Evolutionary conservation across 164 flowering plant species (phyloP), one percentile per base, ranked within the genome.

Genomic region (Protea cynaroides): DNA sequence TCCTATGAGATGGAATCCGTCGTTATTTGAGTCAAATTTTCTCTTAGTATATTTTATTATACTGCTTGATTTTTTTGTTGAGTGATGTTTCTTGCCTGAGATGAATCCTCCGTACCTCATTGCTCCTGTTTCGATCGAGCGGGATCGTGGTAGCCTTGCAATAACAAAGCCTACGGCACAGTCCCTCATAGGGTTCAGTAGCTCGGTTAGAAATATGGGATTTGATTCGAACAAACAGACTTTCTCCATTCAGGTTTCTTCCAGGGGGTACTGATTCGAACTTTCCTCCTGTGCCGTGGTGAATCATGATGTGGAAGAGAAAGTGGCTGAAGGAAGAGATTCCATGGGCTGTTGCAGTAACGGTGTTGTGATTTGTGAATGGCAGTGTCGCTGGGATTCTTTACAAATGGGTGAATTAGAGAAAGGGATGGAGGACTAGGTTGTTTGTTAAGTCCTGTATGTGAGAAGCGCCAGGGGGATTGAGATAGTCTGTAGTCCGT

Each of bases 61-160:
- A 4, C 12, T 40, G 25, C 56, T 36, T 24, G 65, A 51, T 60
- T 55, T n/a, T 21, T 61, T 62, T 40, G 65, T 75, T 50, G 65
- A 40, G 25, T 54, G 68, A 56, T 72, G 38, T 50, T 66, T 17
- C 62, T 19, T 61, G 34, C 38, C 51, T 1, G 51, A 38, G 66
- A 92, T 93, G 98, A 93, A 93, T 76, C 98, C 98, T 21, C 78
- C 90, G 25, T 94, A 96, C 91, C 90, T 97, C 92, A 94, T 94
- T 81, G 98, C 98, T 65, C 98, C 98, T 62, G 97, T 90, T 21
- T 87, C 98, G 54, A 71, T 87, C 69, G 97, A 87, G 24, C 84
- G 86, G 51, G 98, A 89, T 64, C 81, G 84, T 68, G 63, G 74
- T 38, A 75, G 71, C 59, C 75, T 85, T 40, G 72, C 74, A 9